A percentile compares a stretch with the other conserved stretches of the same genome.
phyloP scores from a whole-genome alignment of 345 rosid genomes.

The Leavenworthia alabamica region DNA sequence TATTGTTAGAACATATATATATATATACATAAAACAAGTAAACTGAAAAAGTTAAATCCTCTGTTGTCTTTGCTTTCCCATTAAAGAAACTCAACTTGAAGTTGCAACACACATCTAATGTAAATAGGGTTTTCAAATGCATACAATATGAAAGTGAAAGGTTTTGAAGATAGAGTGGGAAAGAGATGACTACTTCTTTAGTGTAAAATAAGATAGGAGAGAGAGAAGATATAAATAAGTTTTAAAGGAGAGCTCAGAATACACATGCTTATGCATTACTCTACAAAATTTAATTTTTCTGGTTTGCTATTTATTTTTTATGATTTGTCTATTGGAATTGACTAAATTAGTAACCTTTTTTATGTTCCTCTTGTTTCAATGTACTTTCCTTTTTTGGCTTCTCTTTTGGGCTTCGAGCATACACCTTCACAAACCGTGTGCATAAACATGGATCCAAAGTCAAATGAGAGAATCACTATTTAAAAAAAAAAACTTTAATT shows the following conservation, averaged over 20 bases:
- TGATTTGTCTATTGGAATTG: constrained; percentile 29
- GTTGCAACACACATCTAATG: constrained; percentile 14
- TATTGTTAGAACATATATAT: constrained; percentile 7
- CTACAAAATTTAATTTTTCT: constrained; percentile 17
- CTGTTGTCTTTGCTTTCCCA: constrained; percentile 19
- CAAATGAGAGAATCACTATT: constrained; percentile 1
- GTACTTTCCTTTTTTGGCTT: constrained; percentile 22
- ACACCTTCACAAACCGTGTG: constrained; percentile 28
- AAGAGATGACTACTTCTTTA: constrained; percentile 32
- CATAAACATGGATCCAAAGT: constrained; percentile 20
- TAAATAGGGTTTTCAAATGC: constrained; percentile 5
- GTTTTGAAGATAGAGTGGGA: constrained; percentile 16
- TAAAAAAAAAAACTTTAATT: background rate
- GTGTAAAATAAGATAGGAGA: constrained; percentile 24
- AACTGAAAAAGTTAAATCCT: constrained; percentile 16
- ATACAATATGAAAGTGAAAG: constrained; percentile 26
- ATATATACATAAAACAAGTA: constrained; percentile 27
- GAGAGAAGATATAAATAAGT: background rate
- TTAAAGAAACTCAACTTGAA: constrained; percentile 27
- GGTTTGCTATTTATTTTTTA: constrained; percentile 3
- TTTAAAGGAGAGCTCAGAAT: constrained; percentile 16
- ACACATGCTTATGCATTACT: constrained; percentile 26
- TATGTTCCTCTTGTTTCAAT: constrained; percentile 22
- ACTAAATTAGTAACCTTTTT: constrained; percentile 18
- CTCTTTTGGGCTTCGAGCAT: background rate